phyloP scores from a whole-genome alignment of 2,329 filamentous ascomycete genomes.

The Verticillium tricorpus region DNA sequence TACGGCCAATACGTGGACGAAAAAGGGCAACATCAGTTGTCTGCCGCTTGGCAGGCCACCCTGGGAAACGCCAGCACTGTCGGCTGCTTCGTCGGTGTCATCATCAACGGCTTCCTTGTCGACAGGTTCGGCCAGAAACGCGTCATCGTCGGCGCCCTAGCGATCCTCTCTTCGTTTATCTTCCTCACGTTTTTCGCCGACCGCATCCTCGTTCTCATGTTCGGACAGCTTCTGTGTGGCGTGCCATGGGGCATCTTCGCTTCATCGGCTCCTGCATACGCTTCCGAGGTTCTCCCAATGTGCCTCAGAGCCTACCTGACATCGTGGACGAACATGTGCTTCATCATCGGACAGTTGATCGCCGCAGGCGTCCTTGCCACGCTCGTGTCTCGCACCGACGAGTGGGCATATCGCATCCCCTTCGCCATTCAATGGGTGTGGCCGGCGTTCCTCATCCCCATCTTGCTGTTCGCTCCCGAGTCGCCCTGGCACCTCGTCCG shows the following conservation, averaged over 20 bases:
- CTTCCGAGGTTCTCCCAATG: conserved; percentile 28
- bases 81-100: conserved; percentile 41
- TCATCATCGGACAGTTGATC: conserved; percentile 35
- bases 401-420: conserved; percentile 38
- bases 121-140: conserved; percentile 33
- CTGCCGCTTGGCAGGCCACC: conserved; percentile 40
- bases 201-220: conserved; percentile 27
- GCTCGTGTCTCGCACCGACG: conserved; percentile 24
- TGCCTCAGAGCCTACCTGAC: conserved; percentile 31
- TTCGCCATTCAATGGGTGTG: conserved; percentile 42
- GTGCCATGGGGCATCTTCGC: conserved; percentile 35
- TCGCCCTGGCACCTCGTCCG: conserved; percentile 43
- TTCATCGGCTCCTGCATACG: conserved; percentile 36
- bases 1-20: conserved; percentile 20
- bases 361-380: conserved; percentile 32
- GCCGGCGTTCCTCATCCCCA: conserved; percentile 31
- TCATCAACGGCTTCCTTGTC: conserved; percentile 35
- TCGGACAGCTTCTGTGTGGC: conserved; percentile 34
- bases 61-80: conserved; percentile 35
- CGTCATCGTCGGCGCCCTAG: conserved; percentile 34
- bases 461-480: conserved; percentile 33
- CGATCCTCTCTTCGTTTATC: conserved; percentile 30
- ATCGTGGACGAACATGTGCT: conserved; percentile 36
- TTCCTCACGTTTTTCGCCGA: conserved; percentile 36
- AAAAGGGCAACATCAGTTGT: conserved; percentile 27